Evolutionary conservation across 768 basidiomycete species (phyloP).

Genomic region (Hygrophoropsis aurantiaca): DNA sequence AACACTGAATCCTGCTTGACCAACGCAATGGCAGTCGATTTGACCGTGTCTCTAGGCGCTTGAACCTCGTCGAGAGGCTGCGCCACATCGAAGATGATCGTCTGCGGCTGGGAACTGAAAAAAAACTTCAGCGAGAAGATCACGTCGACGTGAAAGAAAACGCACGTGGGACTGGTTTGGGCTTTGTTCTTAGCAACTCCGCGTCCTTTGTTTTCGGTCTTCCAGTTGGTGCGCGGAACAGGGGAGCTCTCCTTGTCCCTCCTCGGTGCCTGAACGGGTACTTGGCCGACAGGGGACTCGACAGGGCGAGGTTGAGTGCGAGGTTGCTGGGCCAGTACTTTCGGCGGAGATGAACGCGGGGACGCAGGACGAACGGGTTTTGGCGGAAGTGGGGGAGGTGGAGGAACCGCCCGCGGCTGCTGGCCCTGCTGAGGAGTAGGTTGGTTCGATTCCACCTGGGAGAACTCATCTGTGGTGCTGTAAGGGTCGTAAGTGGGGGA

Average conservation of each 20-base stretch:
- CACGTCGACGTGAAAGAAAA: not conserved
- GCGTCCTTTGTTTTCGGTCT: slow-evolving; percentile 37
- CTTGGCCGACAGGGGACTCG: slow-evolving; percentile 48
- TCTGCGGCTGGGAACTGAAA: slow-evolving; percentile 64
- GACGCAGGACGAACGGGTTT: slow-evolving; percentile 53
- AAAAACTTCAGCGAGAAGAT: too few species aligned
- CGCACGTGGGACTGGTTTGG: slow-evolving; percentile 58
- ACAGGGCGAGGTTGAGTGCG: slow-evolving; percentile 48
- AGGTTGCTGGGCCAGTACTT: slow-evolving; percentile 46
- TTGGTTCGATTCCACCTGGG: slow-evolving; percentile 38
- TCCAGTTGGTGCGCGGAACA: slow-evolving; percentile 49
- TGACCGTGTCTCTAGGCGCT: slow-evolving; percentile 72
- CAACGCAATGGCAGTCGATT: slow-evolving; percentile 87
- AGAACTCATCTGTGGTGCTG: slow-evolving; percentile 45
- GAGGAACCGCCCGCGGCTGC: slow-evolving; percentile 42
- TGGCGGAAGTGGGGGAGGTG: slow-evolving; percentile 63
- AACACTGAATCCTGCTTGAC: slow-evolving; percentile 85
- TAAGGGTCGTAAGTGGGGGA: slow-evolving; percentile 32
- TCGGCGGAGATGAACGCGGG: slow-evolving; percentile 68
- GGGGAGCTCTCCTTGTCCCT: slow-evolving; percentile 76
- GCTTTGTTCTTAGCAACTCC: slow-evolving; percentile 42
- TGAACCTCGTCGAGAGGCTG: slow-evolving; percentile 73
- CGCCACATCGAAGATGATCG: slow-evolving; percentile 73
- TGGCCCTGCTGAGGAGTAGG: slow-evolving; percentile 19
- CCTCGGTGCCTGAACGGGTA: slow-evolving; percentile 36